phyloP scores from a whole-genome alignment of 352 stramenopile genomes.

The Phytophthora pluvialis region DNA sequence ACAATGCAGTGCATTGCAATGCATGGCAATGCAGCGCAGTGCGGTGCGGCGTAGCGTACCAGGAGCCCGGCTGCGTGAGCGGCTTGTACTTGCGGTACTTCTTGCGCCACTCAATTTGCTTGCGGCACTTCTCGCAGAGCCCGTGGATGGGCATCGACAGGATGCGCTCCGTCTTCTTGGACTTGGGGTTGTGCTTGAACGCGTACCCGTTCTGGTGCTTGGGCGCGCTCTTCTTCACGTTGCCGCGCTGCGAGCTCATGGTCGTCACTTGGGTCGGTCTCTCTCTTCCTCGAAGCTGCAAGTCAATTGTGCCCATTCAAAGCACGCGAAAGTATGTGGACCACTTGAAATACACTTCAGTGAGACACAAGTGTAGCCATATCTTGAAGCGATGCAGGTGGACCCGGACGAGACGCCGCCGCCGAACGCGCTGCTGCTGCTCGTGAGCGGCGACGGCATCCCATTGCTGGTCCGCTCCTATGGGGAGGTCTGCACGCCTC shows the following conservation, averaged over 20 bases:
- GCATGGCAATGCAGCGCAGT: background rate
- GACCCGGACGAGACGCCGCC: conserved; percentile 11
- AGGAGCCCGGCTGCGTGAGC: conserved; percentile 93
- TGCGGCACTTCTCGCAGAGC: conserved; percentile 93
- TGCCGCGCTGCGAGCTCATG: conserved; percentile 90
- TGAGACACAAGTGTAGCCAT: conserved; percentile 29
- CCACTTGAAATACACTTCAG: conserved; percentile 1
- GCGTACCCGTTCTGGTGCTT: conserved; percentile 98
- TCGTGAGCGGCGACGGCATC: conserved; percentile 57
- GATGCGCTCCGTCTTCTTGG: conserved; percentile 97
- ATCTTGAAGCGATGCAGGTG: conserved; percentile 39
- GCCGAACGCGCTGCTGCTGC: conserved; percentile 49
- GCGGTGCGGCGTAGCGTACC: conserved; percentile 44
- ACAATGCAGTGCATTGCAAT: background rate
- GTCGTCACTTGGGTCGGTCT: conserved; percentile 11
- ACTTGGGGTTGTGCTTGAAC: conserved; percentile 98
- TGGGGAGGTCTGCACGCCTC: conserved; percentile 45
- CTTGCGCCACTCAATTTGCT: conserved; percentile 99
- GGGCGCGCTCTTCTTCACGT: conserved; percentile 88
- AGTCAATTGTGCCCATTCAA: conserved; percentile 27
- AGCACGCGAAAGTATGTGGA: conserved; percentile 3
- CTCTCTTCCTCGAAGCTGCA: background rate
- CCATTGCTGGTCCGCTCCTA: conserved; percentile 58
- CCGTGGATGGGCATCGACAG: conserved; percentile 91
- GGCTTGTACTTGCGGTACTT: conserved; percentile 99